These are phyloP conservation scores for Cytospora paraplurivora DNA, from an alignment of 2,329 filamentous ascomycete species.

Conservation along the genomic window DNA sequence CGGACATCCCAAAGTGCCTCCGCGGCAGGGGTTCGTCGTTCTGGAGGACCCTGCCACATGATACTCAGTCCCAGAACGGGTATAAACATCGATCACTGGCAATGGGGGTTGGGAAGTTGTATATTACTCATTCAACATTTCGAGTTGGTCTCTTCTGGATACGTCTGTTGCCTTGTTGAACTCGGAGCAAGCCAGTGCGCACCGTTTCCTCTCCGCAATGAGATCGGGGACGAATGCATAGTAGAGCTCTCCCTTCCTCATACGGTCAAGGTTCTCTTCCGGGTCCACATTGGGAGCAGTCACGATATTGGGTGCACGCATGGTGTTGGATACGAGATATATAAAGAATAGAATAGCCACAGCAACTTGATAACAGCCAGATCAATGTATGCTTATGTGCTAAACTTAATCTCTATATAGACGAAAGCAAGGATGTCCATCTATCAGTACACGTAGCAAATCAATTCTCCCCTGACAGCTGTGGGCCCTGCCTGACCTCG, in stretches of 20 bases:
- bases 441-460: too few relatives aligned
- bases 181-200: conserved; percentile 59
- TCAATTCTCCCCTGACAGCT: conserved; percentile 1
- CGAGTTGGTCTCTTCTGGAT: conserved; percentile 61
- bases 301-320: conserved; percentile 6
- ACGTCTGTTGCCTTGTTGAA: conserved; percentile 67
- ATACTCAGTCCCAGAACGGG: conserved; percentile 6
- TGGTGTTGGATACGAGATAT: too few relatives aligned
- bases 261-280: conserved; percentile 54
- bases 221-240: conserved; percentile 72
- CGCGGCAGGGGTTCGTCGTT: conserved; percentile 67
- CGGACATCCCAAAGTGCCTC: conserved; percentile 47
- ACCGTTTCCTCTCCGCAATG: conserved; percentile 62
- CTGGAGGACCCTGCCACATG: conserved; percentile 55
- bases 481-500: not conserved
- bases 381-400: not conserved
- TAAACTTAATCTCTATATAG: not conserved
- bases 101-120: conserved; percentile 1
- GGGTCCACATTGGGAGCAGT: conserved; percentile 38
- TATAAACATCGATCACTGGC: not conserved
- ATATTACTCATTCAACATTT: conserved; percentile 73
- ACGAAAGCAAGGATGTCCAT: not conserved
- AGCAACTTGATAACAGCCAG: not conserved
- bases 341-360: not conserved
- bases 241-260: conserved; percentile 72